These are phyloP conservation scores for Schizosaccharomyces octosporus DNA, from an alignment of 805 yeast species.

Conservation along the genomic window DNA sequence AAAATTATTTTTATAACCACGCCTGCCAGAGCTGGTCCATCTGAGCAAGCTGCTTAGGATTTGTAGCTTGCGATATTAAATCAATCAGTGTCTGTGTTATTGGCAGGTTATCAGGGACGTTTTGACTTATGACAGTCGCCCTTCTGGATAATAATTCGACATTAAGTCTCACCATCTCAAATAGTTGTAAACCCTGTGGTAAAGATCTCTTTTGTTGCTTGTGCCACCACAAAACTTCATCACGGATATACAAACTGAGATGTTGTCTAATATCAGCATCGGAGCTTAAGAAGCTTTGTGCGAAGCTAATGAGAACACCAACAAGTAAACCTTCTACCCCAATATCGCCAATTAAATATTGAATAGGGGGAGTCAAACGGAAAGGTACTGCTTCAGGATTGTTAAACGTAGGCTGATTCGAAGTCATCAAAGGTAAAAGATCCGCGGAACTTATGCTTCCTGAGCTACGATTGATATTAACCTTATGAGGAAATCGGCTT, in stretches of 20 bases:
- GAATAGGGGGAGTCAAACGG: constrained; percentile 87
- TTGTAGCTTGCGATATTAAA: constrained; percentile 79
- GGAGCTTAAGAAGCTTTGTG: constrained; percentile 71
- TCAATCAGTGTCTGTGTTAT: constrained; percentile 80
- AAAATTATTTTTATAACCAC: constrained; percentile 29
- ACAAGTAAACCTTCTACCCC: constrained; percentile 79
- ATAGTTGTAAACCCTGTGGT: constrained; percentile 58
- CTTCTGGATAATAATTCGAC: constrained; percentile 66
- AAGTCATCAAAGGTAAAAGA: constrained; percentile 48
- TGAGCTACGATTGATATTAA: constrained; percentile 51
- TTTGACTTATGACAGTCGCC: constrained; percentile 51
- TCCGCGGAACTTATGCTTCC: constrained; percentile 88
- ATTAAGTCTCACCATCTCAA: constrained; percentile 69
- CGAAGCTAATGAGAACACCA: constrained; percentile 59
- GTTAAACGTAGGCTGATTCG: constrained; percentile 63
- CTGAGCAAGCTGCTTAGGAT: constrained; percentile 76
- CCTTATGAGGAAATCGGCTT: constrained; percentile 80
- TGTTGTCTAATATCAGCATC: constrained; percentile 80
- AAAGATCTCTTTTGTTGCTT: constrained; percentile 57
- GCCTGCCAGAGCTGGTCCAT: constrained; percentile 93
- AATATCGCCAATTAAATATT: constrained; percentile 79
- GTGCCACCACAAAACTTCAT: constrained; percentile 75
- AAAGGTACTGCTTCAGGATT: constrained; percentile 88
- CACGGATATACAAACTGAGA: constrained; percentile 81
- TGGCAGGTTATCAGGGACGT: constrained; percentile 31